Base-by-base conservation (phyloP, 2,329 filamentous ascomycete species). In the Massarina eburnea region DNA sequence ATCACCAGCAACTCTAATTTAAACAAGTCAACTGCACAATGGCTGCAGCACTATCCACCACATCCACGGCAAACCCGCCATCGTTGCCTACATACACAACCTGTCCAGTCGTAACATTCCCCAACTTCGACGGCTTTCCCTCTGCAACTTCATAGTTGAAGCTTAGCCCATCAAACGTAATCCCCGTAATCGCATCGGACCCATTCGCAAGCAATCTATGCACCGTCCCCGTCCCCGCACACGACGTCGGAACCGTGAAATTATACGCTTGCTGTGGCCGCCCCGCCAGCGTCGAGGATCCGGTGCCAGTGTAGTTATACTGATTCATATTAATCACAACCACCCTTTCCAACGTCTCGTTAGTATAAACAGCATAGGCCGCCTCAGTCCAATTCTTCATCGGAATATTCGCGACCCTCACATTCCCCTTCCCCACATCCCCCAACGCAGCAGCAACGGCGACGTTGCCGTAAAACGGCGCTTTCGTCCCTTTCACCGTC, bases 381-480 rank as follows among this genome's bases (percentile, higher is more conserved):
- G 78, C 71, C 41, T 82, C 74, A 3, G 58, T 59, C 22, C 71
- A 71, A 1, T 60, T 52, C 2, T 59, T 20, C 8, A 80, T 64
- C 0, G 73, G 71, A 5, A 84, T 57, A 40, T 79, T 72, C n/a
- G 73, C 69, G 19, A 85, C 71, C 10, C 72, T 71, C 3, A 78
- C 71, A 12, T 67, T 52, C 18, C 51, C 50, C 3, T 49, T 45
- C 3, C 54, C 59, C 8, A 73, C 56, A 45, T 77, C 64, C 1
- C 78, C 76, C 2, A 86, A 62, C 55, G 82, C 79, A 1, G 77
- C 75, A 0, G 83, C 81, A 1, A 81, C 79, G 24, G 77, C 78
- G 14, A 84, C 68, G 61, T 80, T 81, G 14, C 80, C 82, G 55
- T 86, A 86, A 62, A 84, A 87, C 0, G 83, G 82, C 0, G 83